phyloP scores from a whole-genome alignment of 257 asterid species.

The Plantago ovata region DNA sequence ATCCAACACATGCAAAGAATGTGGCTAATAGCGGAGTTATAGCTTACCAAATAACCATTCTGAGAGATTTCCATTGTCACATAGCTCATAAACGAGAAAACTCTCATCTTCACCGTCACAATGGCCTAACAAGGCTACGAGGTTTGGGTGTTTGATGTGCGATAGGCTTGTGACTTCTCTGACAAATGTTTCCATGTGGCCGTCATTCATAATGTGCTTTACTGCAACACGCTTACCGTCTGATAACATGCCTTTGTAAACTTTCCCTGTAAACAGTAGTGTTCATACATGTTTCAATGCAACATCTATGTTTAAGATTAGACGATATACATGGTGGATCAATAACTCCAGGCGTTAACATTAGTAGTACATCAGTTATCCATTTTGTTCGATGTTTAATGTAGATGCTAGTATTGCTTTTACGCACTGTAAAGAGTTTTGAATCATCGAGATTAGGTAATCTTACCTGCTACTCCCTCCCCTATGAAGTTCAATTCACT shows the following conservation, averaged over 20 bases:
- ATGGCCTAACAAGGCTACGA: constrained; percentile 61
- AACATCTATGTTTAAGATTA: background rate
- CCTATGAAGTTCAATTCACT: constrained; percentile 70
- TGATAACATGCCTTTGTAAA: constrained; percentile 55
- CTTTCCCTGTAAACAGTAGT: constrained; percentile 49
- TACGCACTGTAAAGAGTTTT: background rate
- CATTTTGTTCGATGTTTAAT: no score
- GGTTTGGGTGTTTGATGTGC: constrained; percentile 73
- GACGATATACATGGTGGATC: no score
- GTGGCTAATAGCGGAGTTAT: no score
- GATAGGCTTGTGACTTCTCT: constrained; percentile 79
- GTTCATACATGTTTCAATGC: constrained; percentile 1
- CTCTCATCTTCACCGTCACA: constrained; percentile 73
- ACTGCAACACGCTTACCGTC: constrained; percentile 52
- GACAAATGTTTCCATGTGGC: constrained; percentile 74
- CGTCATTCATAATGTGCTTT: constrained; percentile 73
- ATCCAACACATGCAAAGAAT: no score
- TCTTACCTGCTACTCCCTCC: constrained; percentile 73
- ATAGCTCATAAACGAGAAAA: constrained; percentile 74
- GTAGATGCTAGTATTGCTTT: background rate
- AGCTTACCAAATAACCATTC: constrained; percentile 65
- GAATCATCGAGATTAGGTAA: background rate
- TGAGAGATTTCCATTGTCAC: constrained; percentile 76
- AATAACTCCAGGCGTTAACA: no score
- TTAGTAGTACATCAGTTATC: no score